Percentiles rank a stretch among this genome's conserved stretches.
phyloP scores from a whole-genome alignment of 495 filamentous ascomycete genomes.

The Usnea hakonensis region DNA sequence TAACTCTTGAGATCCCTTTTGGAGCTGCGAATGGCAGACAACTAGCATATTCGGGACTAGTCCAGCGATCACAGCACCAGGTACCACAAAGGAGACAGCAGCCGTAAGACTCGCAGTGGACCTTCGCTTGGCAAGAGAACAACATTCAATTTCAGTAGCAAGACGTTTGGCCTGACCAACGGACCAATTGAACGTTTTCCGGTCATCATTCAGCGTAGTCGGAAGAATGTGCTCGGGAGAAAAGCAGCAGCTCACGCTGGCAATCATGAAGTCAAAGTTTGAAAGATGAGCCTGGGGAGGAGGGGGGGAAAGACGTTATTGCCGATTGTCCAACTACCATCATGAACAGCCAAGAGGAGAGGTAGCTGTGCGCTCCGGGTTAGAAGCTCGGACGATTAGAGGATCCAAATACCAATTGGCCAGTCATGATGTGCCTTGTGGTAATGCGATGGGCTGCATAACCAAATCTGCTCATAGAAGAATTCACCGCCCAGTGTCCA shows the following conservation, averaged over 20 bases:
- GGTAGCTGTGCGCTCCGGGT: background rate
- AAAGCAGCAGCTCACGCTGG: background rate
- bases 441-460: background rate
- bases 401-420: background rate
- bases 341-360: background rate
- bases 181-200: background rate
- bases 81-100: too few relatives aligned
- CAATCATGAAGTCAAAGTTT: background rate
- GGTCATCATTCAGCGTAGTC: background rate
- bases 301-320: too few relatives aligned
- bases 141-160: too few relatives aligned
- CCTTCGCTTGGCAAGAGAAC: too few relatives aligned
- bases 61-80: too few relatives aligned
- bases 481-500: too few relatives aligned
- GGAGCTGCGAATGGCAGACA: too few relatives aligned
- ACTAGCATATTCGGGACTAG: too few relatives aligned
- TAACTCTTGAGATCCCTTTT: too few relatives aligned
- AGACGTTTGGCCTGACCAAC: background rate
- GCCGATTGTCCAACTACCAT: background rate
- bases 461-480: background rate
- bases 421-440: background rate
- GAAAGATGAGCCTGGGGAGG: background rate
- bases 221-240: background rate
- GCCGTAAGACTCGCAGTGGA: too few relatives aligned
- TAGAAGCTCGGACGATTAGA: background rate